Percentiles rank a stretch among this genome's conserved stretches.
Conservation (phyloP, 2,329 filamentous ascomycete genomes). For the Alternaria novae-zelandiae region DNA sequence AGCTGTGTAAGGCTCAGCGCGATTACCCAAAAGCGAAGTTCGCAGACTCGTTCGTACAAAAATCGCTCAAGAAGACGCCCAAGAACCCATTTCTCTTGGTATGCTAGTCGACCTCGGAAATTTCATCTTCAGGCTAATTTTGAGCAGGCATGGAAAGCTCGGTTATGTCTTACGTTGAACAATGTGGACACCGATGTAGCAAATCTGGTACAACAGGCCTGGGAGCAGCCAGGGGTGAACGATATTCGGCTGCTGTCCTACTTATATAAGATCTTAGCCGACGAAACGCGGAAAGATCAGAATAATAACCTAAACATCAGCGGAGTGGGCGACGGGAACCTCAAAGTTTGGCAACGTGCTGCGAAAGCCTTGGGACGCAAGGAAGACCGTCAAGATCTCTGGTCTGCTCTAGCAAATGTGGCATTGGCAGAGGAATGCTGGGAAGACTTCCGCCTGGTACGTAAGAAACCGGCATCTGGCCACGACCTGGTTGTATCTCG, state of each 20-base stretch:
- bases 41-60: constrained; percentile 40
- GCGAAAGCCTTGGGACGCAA: constrained; percentile 31
- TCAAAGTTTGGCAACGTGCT: constrained; percentile 39
- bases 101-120: constrained; percentile 1
- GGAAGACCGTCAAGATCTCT: constrained; percentile 33
- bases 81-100: constrained; percentile 46
- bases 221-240: constrained; percentile 29
- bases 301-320: constrained; percentile 1
- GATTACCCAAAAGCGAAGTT: constrained; percentile 45
- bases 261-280: constrained; percentile 31
- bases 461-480: constrained; percentile 4
- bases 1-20: constrained; percentile 38
- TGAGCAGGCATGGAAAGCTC: constrained; percentile 42
- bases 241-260: constrained; percentile 37
- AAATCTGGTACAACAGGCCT: constrained; percentile 22
- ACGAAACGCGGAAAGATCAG: constrained; percentile 20
- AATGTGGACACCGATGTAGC: constrained; percentile 14
- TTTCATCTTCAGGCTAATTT: constrained; percentile 1
- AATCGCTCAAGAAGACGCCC: constrained; percentile 45
- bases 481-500: neutral
- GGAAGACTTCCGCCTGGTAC: constrained; percentile 44
- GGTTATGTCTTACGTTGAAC: constrained; percentile 29
- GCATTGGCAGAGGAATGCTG: constrained; percentile 42
- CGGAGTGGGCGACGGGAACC: constrained; percentile 26
- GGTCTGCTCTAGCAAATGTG: constrained; percentile 33